A percentile compares a stretch with the other conserved stretches of the same genome.
phyloP scores from a whole-genome alignment of 352 stramenopile genomes.

The Phytophthora cactorum region DNA sequence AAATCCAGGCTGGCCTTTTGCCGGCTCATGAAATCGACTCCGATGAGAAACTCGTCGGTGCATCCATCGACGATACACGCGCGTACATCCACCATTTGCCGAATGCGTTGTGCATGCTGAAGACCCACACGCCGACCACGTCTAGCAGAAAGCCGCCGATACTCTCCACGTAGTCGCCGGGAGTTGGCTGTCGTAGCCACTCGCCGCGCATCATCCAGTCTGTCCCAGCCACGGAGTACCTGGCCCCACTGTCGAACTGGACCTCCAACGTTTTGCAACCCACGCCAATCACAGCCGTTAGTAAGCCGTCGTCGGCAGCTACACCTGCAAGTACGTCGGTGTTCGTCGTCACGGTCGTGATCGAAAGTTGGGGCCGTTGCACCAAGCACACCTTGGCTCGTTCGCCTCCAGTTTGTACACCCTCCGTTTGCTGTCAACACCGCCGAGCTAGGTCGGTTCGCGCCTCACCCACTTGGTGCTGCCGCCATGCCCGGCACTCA shows the following conservation, averaged over 20 bases:
- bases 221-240: not conserved
- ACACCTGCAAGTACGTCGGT: not conserved
- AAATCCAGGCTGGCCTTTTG: not conserved
- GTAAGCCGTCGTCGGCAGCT: not conserved
- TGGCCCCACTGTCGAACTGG: constrained; percentile 11
- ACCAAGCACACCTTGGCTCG: not conserved
- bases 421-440: too few species aligned
- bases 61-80: not conserved
- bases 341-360: not conserved
- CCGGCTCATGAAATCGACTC: not conserved
- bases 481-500: too few species aligned
- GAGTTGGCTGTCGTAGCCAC: not conserved
- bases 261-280: not conserved
- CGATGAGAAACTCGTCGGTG: not conserved
- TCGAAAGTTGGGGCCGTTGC: not conserved
- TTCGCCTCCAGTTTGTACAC: too few species aligned
- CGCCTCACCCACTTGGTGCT: too few species aligned
- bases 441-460: too few species aligned
- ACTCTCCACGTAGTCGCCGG: constrained; percentile 5
- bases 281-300: not conserved
- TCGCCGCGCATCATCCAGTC: constrained; percentile 8
- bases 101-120: constrained; percentile 1
- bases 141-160: constrained; percentile 12
- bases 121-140: constrained; percentile 4
- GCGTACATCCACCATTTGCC: not conserved